Evolutionary conservation across 345 rosid genomes (phyloP), one percentile per base, ranked within the genome.

Genomic region (Salix suchowensis): DNA sequence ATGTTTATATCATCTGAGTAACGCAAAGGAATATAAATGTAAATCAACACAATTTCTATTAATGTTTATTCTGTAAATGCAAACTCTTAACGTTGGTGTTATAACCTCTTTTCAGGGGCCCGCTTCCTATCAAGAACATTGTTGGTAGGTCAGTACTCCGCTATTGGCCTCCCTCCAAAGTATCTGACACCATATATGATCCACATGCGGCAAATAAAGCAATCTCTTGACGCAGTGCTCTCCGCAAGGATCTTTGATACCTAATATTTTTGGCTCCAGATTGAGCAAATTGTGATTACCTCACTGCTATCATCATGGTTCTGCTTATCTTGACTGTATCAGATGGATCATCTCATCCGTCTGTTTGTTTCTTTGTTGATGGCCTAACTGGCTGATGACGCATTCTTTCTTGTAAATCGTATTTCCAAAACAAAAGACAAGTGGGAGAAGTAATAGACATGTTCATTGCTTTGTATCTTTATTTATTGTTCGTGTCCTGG

Each of bases 181-280:
- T 88, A 52, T 92, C 97, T 14, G 87, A 88, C 81, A 87, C 84
- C 15, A 67, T 89, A 73, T 74, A 78, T 71, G 87, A 87, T 50
- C 81, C 84, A 69, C 71, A 36, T 37, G 72, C 23, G 30, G 76
- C 28, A 75, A 85, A 70, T 68, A 84, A 68, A 50, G 87, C 81
- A 65, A 75, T 89, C 72, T 88, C 91, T 7, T 92, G 88, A 91
- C 79, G 13, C 6, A 67, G 14, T 50, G 70, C 66, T 37, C 62
- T 77, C 75, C 65, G 55, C 46, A n/a, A 39, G 74, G 40, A 73
- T 66, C 54, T 44, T 28, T 6, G 34, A 40, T 14, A 44, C 37
- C 74, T 64, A 21, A 8, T 24, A 7, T 7, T 8, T 23, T 69
- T 64, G 70, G 68, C 70, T 73, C 77, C 37, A 24, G 64, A 74